These are phyloP conservation scores for Punica granatum DNA, from an alignment of 345 rosid genomes.

Conservation along the genomic window DNA sequence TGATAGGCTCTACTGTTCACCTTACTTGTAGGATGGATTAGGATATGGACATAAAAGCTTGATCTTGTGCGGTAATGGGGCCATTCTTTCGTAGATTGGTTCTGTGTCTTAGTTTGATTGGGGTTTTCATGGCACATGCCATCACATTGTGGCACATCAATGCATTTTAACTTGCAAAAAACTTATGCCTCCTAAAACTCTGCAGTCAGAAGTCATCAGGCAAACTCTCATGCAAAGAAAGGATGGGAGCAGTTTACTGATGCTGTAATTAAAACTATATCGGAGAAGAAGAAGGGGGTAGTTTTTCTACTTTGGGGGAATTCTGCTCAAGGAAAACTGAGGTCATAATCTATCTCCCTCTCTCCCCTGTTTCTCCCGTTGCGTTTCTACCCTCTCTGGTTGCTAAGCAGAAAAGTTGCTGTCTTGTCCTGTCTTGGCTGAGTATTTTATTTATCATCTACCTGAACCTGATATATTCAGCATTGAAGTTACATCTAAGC, in stretches of 20 bases:
- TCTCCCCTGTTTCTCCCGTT: background rate
- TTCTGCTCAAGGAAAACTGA: conserved; percentile 84
- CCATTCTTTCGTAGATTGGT: background rate
- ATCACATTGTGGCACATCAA: background rate
- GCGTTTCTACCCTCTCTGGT: background rate
- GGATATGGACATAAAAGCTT: background rate
- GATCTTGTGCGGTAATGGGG: background rate
- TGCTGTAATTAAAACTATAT: conserved; percentile 71
- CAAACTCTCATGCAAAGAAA: conserved; percentile 92
- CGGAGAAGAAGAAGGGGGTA: conserved; percentile 82
- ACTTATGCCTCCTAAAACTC: background rate
- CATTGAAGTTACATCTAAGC: background rate
- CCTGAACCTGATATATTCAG: background rate
- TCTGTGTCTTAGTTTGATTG: background rate
- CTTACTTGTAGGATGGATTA: background rate
- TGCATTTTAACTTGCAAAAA: background rate
- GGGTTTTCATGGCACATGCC: background rate
- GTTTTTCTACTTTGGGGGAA: conserved; percentile 95
- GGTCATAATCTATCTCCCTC: conserved; percentile 29
- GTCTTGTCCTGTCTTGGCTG: background rate
- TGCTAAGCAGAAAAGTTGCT: background rate
- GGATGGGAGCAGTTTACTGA: conserved; percentile 99
- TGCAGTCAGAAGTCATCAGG: conserved; percentile 78
- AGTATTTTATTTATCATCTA: background rate
- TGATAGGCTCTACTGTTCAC: background rate